Conservation (phyloP, 31 red algal genomes). For the Asparagopsis taxiformis region DNA sequence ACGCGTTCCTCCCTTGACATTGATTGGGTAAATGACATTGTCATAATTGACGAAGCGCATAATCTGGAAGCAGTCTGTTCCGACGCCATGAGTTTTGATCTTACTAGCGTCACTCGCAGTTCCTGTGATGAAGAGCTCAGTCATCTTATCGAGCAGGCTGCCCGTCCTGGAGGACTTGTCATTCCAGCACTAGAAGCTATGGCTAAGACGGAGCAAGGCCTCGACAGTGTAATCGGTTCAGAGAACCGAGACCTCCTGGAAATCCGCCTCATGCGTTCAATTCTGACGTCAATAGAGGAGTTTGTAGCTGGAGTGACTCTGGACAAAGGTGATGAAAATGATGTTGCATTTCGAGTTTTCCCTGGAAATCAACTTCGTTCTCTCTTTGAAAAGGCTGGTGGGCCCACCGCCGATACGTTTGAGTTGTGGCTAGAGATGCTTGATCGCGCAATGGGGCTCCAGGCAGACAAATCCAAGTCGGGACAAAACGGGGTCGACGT, state of each 20-base stretch:
- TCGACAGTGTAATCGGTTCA: slow-evolving; percentile 41
- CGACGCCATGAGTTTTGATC: slow-evolving; percentile 82
- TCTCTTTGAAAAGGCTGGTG: slow-evolving; percentile 32
- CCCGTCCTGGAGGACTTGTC: slow-evolving; percentile 49
- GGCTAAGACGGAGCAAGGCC: slow-evolving; percentile 43
- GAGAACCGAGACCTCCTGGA: slow-evolving; percentile 60
- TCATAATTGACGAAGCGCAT: slow-evolving; percentile 98
- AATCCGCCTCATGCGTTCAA: slow-evolving; percentile 39
- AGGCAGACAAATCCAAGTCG: slow-evolving; percentile 11
- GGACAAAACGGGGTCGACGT: neutral
- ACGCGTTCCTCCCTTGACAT: slow-evolving; percentile 41
- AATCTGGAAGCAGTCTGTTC: slow-evolving; percentile 84
- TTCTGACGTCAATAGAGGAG: slow-evolving; percentile 33
- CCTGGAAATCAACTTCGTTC: slow-evolving; percentile 25
- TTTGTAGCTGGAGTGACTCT: slow-evolving; percentile 28
- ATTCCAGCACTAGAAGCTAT: slow-evolving; percentile 58
- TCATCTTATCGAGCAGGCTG: slow-evolving; percentile 31
- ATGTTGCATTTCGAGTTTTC: slow-evolving; percentile 38
- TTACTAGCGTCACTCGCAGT: slow-evolving; percentile 37
- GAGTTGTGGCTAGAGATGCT: slow-evolving; percentile 63
- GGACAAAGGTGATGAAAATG: slow-evolving; percentile 30
- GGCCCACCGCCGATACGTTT: slow-evolving; percentile 51
- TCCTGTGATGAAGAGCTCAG: slow-evolving; percentile 52
- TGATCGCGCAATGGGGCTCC: slow-evolving; percentile 59
- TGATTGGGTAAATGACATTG: slow-evolving; percentile 84